Percentiles rank a stretch among this genome's conserved stretches.
Conservation (phyloP, 2,329 filamentous ascomycete genomes). For the Aspergillus versicolor region DNA sequence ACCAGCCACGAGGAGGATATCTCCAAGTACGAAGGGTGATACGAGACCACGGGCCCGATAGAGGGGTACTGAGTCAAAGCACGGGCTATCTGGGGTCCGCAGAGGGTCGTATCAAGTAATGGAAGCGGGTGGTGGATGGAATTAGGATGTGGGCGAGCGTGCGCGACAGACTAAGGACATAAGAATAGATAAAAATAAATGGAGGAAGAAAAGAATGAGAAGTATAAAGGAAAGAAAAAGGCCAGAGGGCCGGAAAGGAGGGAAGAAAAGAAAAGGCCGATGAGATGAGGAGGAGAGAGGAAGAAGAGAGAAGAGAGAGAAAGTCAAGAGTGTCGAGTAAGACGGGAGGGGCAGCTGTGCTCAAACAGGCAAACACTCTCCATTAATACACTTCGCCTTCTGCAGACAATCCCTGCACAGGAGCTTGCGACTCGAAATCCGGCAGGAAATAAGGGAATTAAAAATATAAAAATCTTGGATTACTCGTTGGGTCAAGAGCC, state of each 20-base stretch:
- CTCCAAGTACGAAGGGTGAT: constrained; percentile 8
- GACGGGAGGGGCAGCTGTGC: constrained; percentile 19
- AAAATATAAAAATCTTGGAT: background rate
- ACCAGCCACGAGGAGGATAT: background rate
- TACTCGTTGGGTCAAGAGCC: background rate
- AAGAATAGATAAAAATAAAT: constrained; percentile 13
- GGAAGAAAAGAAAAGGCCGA: constrained; percentile 18
- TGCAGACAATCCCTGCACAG: background rate
- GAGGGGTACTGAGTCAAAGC: constrained; percentile 5
- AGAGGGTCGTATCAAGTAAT: background rate
- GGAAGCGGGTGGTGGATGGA: constrained; percentile 14
- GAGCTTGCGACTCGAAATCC: background rate
- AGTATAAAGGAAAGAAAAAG: constrained; percentile 29
- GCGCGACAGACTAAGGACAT: constrained; percentile 21
- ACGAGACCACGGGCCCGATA: background rate
- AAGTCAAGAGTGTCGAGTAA: constrained; percentile 23
- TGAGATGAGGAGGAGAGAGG: constrained; percentile 15
- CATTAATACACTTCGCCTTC: background rate
- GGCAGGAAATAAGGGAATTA: background rate
- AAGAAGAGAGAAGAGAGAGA: constrained; percentile 14
- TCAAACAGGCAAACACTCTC: background rate
- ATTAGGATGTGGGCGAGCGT: constrained; percentile 38
- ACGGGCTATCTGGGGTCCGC: background rate
- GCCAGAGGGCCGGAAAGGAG: constrained; percentile 12
- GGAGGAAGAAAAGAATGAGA: constrained; percentile 21